These are phyloP conservation scores for Rosa hybrid DNA, from an alignment of 331 rosid species.

Conservation along the genomic window DNA sequence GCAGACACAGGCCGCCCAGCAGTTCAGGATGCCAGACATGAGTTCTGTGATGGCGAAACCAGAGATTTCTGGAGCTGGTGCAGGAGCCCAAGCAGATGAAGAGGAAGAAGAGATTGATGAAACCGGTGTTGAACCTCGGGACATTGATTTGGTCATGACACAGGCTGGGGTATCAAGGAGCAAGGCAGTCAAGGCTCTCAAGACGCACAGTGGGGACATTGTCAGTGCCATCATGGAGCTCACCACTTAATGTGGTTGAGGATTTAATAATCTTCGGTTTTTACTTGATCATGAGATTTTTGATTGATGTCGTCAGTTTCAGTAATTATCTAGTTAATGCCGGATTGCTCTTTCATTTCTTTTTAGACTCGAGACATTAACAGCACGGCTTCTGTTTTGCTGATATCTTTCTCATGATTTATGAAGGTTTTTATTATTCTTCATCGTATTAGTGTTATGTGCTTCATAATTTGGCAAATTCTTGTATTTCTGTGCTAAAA, in stretches of 20 bases:
- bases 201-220: slow-evolving; percentile 79
- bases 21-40: slow-evolving; percentile 85
- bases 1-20: slow-evolving; percentile 92
- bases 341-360: slow-evolving; percentile 22
- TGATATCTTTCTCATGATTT: slow-evolving; percentile 2
- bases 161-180: slow-evolving; percentile 83
- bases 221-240: slow-evolving; percentile 95
- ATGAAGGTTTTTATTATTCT: background rate
- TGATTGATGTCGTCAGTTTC: slow-evolving; percentile 16
- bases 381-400: slow-evolving; percentile 3
- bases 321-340: slow-evolving; percentile 31
- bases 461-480: background rate
- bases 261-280: slow-evolving; percentile 8
- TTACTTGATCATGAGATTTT: slow-evolving; percentile 29
- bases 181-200: slow-evolving; percentile 95
- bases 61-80: slow-evolving; percentile 45
- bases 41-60: slow-evolving; percentile 60
- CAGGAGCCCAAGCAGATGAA: slow-evolving; percentile 54
- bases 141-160: slow-evolving; percentile 90
- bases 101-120: slow-evolving; percentile 81
- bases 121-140: slow-evolving; percentile 70
- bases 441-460: background rate
- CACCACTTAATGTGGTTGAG: slow-evolving; percentile 46
- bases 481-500: background rate
- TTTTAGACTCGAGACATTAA: slow-evolving; percentile 27